Percentiles rank a stretch among this genome's conserved stretches.
Evolutionary conservation across 1,284 basidiomycete genomes (phyloP).

Genomic region (Irpex sp.): DNA sequence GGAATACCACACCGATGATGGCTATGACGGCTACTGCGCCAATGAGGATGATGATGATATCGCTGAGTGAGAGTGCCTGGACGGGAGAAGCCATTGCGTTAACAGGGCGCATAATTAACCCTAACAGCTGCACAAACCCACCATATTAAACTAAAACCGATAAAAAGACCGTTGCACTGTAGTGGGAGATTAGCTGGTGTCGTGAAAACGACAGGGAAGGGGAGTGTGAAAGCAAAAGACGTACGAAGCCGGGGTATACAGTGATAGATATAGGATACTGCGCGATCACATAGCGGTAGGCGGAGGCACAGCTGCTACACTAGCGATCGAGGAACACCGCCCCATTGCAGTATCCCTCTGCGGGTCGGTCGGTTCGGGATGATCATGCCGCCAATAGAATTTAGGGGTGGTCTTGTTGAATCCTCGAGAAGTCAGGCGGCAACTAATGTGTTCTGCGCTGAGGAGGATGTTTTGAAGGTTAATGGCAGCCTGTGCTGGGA

Average conservation of each 20-base stretch:
- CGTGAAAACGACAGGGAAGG: neutral
- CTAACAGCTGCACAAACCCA: neutral
- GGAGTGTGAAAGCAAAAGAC: neutral
- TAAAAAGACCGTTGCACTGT: neutral
- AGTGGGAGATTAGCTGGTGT: neutral
- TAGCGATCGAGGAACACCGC: neutral
- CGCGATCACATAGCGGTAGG: neutral
- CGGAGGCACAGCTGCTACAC: neutral
- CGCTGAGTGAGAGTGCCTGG: neutral
- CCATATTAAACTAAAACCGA: neutral
- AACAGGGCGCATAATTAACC: neutral
- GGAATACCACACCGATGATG: neutral
- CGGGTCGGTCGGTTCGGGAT: neutral
- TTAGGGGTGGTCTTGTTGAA: neutral
- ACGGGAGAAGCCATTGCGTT: neutral
- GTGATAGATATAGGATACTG: neutral
- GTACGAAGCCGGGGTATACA: neutral
- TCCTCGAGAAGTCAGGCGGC: too few species aligned
- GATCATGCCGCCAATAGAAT: neutral
- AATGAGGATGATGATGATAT: neutral
- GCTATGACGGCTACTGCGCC: neutral
- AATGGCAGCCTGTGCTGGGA: neutral
- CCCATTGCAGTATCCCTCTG: too few species aligned
- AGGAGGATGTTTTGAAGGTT: too few species aligned
- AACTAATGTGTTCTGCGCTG: too few species aligned